Base-by-base conservation (phyloP, 2,329 filamentous ascomycete species). In the Paecilomyces variotii region DNA sequence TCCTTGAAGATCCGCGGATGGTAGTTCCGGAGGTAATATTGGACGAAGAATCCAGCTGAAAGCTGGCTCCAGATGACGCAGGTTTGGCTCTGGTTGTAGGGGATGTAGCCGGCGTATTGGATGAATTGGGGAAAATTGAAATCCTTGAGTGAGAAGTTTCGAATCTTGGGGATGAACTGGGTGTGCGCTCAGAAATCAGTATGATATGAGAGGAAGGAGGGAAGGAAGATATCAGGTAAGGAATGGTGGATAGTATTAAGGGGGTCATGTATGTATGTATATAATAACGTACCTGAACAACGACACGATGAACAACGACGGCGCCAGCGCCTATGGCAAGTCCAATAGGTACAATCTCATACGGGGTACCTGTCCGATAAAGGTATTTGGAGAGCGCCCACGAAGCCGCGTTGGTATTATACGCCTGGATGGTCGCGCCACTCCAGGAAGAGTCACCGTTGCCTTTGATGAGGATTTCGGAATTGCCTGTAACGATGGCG, bases 41-140 rank as follows among this genome's bases (percentile, higher is more conserved):
- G 81, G 7, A 74, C 70, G 62, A 76, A 82, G 67, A 83, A 78
- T 1, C 79, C 81, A 2, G 72, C 61, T 4, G 60, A 6, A n/a
- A 63, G 34, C 65, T 76, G 75, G 64, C 76, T 81, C 58, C 80
- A 68, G 54, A 84, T 68, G 28, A 84, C 79, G 60, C 82, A 84
- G 1, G 82, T 84, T 66, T 84, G 82, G 0, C 77, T 79, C 51
- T 73, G 69, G 66, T 83, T 82, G 70, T 82, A 83, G 0, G 82
- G 81, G 56, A 84, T 79, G 57, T 73, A 83, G 12, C 81, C 82
- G 7, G 80, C 78, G 57, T 76, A 83, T 62, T 82, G 80, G 56
- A 84, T 78, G 58, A 83, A 78, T 61, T 83, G 81, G 0, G 82
- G 75, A 56, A 83, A 64, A 63, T 84, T 84, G 68, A 83, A 69